Base-by-base conservation (phyloP, 352 stramenopile species). In the Plasmopara viticola region DNA sequence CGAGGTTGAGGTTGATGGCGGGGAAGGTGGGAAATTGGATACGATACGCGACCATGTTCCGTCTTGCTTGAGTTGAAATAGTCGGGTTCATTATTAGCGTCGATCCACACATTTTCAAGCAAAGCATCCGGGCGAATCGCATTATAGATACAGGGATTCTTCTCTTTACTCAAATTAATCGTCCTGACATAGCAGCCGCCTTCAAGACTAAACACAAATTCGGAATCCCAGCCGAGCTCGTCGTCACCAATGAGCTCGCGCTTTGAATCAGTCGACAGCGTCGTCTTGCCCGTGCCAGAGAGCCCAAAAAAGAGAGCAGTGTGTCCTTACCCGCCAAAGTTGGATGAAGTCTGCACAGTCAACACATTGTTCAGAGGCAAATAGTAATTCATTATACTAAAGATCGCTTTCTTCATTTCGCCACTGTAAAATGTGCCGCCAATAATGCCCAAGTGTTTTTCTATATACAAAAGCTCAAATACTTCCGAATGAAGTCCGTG, bases 351-450 rank as follows among this genome's bases (percentile, higher is more conserved):
- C 79, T 99, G 96, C 96, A 99, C 98, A 47, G 96, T 74, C 72
- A 99, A 95, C 65, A 97, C 90, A 53, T 91, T 87, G 33, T 96
- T 72, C 56, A 98, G 82, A 18, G 95, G 95, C 38, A 98, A 72
- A 84, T 86, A 97, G 78, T 98, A 98, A 77, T 99, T 98, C 95
- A 99, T 98, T 69, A 99, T 86, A 45, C 76, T 93, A 64, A 98
- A 98, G 65, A 98, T 98, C 33, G 94, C 95, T 75, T 98, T 98
- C 79, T 99, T 99, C 79, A 98, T 99, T 74, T 98, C 95, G 45
- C 95, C 96, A 41, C 94, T 95, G 74, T 98, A 98, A 78, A 87
- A 98, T 12, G 95, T 98, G 45, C 94, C 95, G 53, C 94, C 92
- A 47, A 98, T 97, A 51, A 98, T 84, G 47, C 91, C 94, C 46